Evolutionary conservation across 345 rosid species (phyloP).

Genomic region (Eucalyptus albens): DNA sequence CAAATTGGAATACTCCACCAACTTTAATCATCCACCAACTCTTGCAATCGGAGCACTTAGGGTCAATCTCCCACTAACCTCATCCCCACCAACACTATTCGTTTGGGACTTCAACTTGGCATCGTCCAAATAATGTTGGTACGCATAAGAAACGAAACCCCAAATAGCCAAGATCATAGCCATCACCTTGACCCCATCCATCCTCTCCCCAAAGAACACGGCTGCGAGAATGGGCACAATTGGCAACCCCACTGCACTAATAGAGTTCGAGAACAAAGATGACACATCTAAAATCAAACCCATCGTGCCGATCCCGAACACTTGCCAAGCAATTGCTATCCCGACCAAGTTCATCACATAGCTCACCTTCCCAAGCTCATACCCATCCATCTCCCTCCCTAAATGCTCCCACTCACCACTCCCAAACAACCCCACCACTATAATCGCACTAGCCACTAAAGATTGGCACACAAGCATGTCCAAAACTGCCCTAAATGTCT

Average conservation of each 20-base stretch:
- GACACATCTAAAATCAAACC: constrained; percentile 28
- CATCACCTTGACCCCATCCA: constrained; percentile 18
- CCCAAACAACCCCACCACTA: constrained; percentile 12
- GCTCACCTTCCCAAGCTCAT: constrained; percentile 9
- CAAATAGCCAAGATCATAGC: constrained; percentile 22
- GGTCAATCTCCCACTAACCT: background rate
- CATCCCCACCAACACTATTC: background rate
- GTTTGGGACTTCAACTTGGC: background rate
- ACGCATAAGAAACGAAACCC: constrained; percentile 25
- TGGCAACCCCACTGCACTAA: constrained; percentile 14
- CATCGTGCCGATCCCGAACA: constrained; percentile 5
- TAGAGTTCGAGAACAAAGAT: constrained; percentile 16
- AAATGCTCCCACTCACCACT: constrained; percentile 30
- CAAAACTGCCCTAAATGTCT: constrained; percentile 5
- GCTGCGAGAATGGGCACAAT: constrained; percentile 18
- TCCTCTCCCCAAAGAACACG: constrained; percentile 18
- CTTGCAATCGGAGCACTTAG: background rate
- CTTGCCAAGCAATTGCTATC: constrained; percentile 17
- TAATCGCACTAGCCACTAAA: background rate
- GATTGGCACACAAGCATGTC: constrained; percentile 15
- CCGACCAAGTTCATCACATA: constrained; percentile 18
- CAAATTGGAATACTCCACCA: background rate
- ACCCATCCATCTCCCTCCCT: constrained; percentile 10
- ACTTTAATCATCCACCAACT: background rate
- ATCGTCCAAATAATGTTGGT: constrained; percentile 22